Percentiles rank a stretch among this genome's conserved stretches.
These are phyloP conservation scores for Pleurotus giganteus DNA, from an alignment of 768 basidiomycete genomes.

Conservation along the genomic window DNA sequence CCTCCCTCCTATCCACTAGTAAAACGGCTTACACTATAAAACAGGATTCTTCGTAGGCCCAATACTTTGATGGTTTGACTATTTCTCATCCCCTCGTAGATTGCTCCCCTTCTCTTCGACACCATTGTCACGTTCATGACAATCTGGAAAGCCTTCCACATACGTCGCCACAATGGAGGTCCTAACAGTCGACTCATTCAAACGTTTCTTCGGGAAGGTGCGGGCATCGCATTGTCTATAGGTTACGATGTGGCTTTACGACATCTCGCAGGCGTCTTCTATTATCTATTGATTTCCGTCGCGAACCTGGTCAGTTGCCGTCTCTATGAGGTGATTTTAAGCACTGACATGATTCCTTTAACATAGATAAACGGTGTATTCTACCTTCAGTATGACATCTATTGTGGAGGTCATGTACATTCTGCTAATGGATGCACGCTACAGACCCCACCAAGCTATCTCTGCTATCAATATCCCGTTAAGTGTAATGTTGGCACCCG, in stretches of 20 bases:
- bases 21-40: conserved; percentile 11
- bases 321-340: background rate
- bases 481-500: conserved; percentile 79
- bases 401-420: conserved; percentile 14
- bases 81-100: conserved; percentile 37
- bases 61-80: background rate
- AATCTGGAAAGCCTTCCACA: conserved; percentile 73
- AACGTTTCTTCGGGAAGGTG: conserved; percentile 82
- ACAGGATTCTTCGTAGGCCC: conserved; percentile 58
- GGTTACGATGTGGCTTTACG: background rate
- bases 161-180: conserved; percentile 71
- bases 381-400: conserved; percentile 67
- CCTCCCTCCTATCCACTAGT: background rate
- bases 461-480: conserved; percentile 83
- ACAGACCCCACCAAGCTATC: conserved; percentile 76
- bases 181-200: conserved; percentile 79
- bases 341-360: background rate
- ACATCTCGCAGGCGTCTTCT: conserved; percentile 62
- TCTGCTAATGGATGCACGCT: background rate
- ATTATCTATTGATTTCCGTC: conserved; percentile 83
- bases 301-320: conserved; percentile 59
- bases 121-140: conserved; percentile 81
- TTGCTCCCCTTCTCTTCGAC: conserved; percentile 80
- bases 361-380: conserved; percentile 74
- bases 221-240: conserved; percentile 9